Percentiles rank a stretch among this genome's conserved stretches.
These are phyloP conservation scores for Pichia sp. DNA, from an alignment of 1,139 yeast species.

Conservation along the genomic window DNA sequence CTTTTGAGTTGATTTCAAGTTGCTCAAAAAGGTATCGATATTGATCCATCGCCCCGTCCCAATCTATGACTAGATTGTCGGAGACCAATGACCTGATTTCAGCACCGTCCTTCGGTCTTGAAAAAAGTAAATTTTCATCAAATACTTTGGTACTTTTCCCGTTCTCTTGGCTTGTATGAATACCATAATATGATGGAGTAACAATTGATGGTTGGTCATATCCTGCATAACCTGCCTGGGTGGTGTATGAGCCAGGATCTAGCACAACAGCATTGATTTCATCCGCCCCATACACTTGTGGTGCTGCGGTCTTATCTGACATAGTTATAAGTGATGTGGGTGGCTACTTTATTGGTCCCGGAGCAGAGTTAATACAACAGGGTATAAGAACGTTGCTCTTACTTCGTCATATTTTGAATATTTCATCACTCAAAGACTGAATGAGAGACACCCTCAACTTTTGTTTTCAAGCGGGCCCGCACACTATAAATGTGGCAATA, in stretches of 20 bases:
- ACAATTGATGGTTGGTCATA: conserved; percentile 83
- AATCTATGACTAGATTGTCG: conserved; percentile 59
- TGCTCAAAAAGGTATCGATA: conserved; percentile 51
- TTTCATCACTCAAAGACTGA: neutral
- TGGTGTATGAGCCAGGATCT: conserved; percentile 83
- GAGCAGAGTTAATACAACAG: neutral
- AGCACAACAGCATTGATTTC: conserved; percentile 88
- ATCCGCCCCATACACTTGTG: conserved; percentile 62
- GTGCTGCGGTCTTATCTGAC: conserved; percentile 31
- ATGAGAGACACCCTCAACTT: neutral
- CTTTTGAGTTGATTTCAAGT: conserved; percentile 51
- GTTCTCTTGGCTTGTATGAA: conserved; percentile 21
- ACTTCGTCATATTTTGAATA: neutral
- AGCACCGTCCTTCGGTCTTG: conserved; percentile 46
- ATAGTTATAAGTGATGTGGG: neutral
- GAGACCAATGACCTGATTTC: conserved; percentile 56
- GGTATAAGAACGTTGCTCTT: neutral
- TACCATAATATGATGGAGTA: conserved; percentile 59
- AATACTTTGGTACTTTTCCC: conserved; percentile 22
- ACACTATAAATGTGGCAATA: neutral
- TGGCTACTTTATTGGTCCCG: neutral
- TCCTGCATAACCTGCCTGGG: conserved; percentile 91
- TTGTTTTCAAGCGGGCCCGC: neutral
- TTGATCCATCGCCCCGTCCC: conserved; percentile 74
- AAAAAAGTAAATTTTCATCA: conserved; percentile 54